Base-by-base conservation (phyloP, 176 grass and related monocot genomes). In the Bolboschoenus planiculmis region DNA sequence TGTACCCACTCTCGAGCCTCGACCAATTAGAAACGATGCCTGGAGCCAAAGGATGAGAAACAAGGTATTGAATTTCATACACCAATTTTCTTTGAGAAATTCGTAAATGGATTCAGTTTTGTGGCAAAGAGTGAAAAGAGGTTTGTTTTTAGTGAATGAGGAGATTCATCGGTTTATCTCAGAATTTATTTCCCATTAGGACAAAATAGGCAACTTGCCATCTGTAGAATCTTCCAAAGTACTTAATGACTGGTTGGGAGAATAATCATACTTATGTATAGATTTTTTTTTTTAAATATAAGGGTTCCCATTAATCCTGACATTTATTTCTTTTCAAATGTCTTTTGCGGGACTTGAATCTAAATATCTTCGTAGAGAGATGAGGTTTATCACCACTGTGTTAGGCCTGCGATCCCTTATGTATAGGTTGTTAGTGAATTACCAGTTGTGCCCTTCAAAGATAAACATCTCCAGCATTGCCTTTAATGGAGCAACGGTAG, bases 1-100 rank as follows among this genome's bases (percentile, higher is more conserved):
- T 6, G 90, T 90, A 23, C 95, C 92, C 63, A 88, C 83, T 83
- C 90, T 94, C n/a, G 90, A 97, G 76, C 91, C 92, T 72, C 90
- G 92, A 55, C 88, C 95, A 62, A 94, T 89, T 73, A 86, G 95
- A 78, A 94, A 93, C 16, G 95, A 97, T 60, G 89, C 92, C 0
- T 97, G 95, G 95, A 97, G 95, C 74, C 90, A 97, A 81, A 85
- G 95, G 66, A 88, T 97, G 88, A 94, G 88, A 89, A 88, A 94
- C 53, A 94, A 90, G 88, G 95, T 97, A 88, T 18, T 44, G 15
- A 31, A 1, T 77, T 56, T 2, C 78, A 2, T 13, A 47, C 54
- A 43, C 44, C 44, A 81, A 31, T 5, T 57, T 53, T 53, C 15
- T 82, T 47, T 48, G 24, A 75, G 43, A 68, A n/a, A 37, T 75